Evolutionary conservation across 2,329 filamentous ascomycete species (phyloP), one percentile per base, ranked within the genome.

Genomic region (Neopestalotiopsis clavispora): DNA sequence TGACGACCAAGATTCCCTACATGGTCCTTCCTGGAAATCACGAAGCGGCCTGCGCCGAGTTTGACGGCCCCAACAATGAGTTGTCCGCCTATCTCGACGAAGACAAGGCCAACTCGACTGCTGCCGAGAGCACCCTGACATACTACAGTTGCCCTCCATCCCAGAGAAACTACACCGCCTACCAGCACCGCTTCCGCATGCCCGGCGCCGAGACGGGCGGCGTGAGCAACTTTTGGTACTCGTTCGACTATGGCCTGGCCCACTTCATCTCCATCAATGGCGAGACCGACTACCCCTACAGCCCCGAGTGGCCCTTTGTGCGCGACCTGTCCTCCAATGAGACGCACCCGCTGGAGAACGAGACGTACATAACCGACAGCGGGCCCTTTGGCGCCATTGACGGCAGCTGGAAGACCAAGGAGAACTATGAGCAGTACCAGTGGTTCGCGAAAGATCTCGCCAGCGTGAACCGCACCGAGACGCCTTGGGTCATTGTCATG

Each of bases 1-100:
- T 90, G 63, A 74, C 87, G 1, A 82, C 79, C 17, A 82, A 84
- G 59, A 89, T 89, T 75, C 78, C 82, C 0, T 90, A 90, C 80
- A 87, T 87, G 85, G 83, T 82, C 4, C 81, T 81, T n/a, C 86
- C 86, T 0, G 88, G 88, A 0, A 90, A 90, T 75, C 88, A 90
- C 75, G 88, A 90, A 75, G 87, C 87, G 0, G 78, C 80, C 52
- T 89, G 87, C 73, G 74, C 80, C 68, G 83, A 86, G 73, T 73
- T 85, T 12, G 84, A 86, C 70, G 83, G 84, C 1, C 77, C 79
- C 2, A 74, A 76, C 67, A 84, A 85, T n/a, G 64, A 66, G 28
- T 52, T 66, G 10, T 66, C 64, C 6, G 64, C 64, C 28, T 66
- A 66, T 20, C 64, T 66, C 14, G 64, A 66, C 32, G 45, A 66